A percentile compares a stretch with the other conserved stretches of the same genome.
Evolutionary conservation across 2,329 filamentous ascomycete genomes (phyloP).

Genomic region (Drechslerella coelobrocha): DNA sequence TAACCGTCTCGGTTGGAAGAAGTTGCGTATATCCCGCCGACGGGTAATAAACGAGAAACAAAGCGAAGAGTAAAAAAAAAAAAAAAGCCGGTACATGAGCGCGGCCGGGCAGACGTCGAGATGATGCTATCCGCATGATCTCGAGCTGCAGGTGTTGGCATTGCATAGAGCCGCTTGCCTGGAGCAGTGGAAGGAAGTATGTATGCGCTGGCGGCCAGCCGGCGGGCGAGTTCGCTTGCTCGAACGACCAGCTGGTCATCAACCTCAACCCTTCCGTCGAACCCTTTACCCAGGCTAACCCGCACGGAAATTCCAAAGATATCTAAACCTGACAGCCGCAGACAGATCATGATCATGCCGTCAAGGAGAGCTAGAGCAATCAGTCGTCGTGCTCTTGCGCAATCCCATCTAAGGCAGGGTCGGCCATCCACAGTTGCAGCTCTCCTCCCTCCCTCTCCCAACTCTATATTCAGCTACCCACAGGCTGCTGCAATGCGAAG

Average conservation of each 20-base stretch:
- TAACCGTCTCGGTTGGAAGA: neutral
- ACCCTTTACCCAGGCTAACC: neutral
- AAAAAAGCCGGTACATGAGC: too few relatives aligned
- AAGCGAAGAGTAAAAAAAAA: neutral
- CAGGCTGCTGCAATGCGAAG: neutral
- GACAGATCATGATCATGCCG: neutral
- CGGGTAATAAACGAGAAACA: neutral
- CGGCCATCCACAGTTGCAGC: neutral
- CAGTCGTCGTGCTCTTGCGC: neutral
- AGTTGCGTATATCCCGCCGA: neutral
- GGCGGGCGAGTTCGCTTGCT: conserved; percentile 5
- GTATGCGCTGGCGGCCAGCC: conserved; percentile 45
- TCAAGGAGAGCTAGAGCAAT: neutral
- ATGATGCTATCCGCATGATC: conserved; percentile 7
- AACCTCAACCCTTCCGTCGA: too few relatives aligned
- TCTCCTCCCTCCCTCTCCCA: neutral
- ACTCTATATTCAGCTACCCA: neutral
- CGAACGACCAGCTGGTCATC: neutral
- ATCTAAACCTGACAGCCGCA: neutral
- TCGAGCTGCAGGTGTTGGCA: conserved; percentile 35
- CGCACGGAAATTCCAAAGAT: neutral
- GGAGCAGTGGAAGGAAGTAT: neutral
- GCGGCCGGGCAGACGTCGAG: neutral
- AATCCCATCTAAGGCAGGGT: conserved; percentile 5
- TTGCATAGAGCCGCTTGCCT: conserved; percentile 30